phyloP scores from a whole-genome alignment of 2,329 filamentous ascomycete genomes.

The Sclerotinia minor region DNA sequence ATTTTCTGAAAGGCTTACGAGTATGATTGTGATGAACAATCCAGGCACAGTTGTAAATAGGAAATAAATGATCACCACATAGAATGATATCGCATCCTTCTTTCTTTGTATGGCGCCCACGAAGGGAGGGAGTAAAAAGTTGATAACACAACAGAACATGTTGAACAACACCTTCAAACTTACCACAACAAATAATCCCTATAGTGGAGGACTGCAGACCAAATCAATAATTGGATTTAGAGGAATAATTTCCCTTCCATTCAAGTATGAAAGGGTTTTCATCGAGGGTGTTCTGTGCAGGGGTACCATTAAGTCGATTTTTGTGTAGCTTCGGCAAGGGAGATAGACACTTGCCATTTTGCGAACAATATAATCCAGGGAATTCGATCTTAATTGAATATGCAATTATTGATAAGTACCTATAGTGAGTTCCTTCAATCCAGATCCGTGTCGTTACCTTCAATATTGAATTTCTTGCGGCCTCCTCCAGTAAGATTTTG shows the following conservation, averaged over 20 bases:
- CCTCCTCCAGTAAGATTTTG: constrained; percentile 83
- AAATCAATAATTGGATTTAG: constrained; percentile 10
- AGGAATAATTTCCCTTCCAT: constrained; percentile 18
- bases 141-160: neutral
- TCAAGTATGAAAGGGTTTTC: constrained; percentile 15
- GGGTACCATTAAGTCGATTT: constrained; percentile 17
- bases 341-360: constrained; percentile 24
- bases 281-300: constrained; percentile 18
- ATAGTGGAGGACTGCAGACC: neutral
- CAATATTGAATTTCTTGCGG: constrained; percentile 86
- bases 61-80: neutral
- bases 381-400: constrained; percentile 24
- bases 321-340: constrained; percentile 25
- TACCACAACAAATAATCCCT: constrained; percentile 11
- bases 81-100: neutral
- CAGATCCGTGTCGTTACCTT: constrained; percentile 62
- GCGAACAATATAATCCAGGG: constrained; percentile 21
- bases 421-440: constrained; percentile 35
- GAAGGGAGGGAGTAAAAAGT: neutral
- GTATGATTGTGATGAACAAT: constrained; percentile 3
- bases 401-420: constrained; percentile 33
- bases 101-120: constrained; percentile 7
- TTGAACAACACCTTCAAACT: neutral
- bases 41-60: neutral
- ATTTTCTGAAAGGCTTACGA: constrained; percentile 1